Base-by-base conservation (phyloP, 1,139 yeast genomes). In the Candida freyschussii region DNA sequence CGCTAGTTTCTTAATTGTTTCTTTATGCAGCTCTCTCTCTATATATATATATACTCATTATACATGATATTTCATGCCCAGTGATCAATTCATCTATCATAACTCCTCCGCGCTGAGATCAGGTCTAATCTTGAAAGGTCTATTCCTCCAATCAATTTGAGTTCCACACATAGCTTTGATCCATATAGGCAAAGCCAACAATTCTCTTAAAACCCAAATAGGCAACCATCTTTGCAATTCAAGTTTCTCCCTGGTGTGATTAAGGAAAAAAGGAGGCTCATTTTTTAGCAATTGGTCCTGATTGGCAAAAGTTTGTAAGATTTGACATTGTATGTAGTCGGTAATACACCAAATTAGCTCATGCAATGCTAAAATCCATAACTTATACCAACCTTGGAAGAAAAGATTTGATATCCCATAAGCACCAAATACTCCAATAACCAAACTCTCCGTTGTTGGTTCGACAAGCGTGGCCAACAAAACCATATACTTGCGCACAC, bases 401-500 rank as follows among this genome's bases (percentile, higher is more conserved):
- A 56, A 56, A 48, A 71, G 67, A 32, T 67, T 63, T 13, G 78
- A 65, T 2, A 78, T 44, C 1, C 80, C 80, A 50, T 67, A 73
- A 2, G 81, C 64, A 7, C 95, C 95, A 56, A 69, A 72, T 0
- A 72, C 26, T 0, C 93, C 93, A 47, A 79, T 70, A 2, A 85
- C 57, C 4, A 86, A 47, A 30, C 82, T 72, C 55, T 86, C 96
- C 0, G 96, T 86, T 6, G 91, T 73, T 7, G 96, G 96, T 52
- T 86, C 96, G 17, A 84, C 63, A 33, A 86, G 57, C 0, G 96
- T 86, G 1, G 96, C 96, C 21, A 77, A 77, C 20, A 79, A 60
- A 3, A 86, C 96, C 95, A 86, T 85, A 55, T 83, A 85, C 51
- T 82, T 81, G 18, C 96, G 65, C n/a, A 86, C 95, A 29, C 96